A percentile compares a stretch with the other conserved stretches of the same genome.
Conservation (phyloP, 306 rosid genomes). For the Herpetospermum pedunculosum region DNA sequence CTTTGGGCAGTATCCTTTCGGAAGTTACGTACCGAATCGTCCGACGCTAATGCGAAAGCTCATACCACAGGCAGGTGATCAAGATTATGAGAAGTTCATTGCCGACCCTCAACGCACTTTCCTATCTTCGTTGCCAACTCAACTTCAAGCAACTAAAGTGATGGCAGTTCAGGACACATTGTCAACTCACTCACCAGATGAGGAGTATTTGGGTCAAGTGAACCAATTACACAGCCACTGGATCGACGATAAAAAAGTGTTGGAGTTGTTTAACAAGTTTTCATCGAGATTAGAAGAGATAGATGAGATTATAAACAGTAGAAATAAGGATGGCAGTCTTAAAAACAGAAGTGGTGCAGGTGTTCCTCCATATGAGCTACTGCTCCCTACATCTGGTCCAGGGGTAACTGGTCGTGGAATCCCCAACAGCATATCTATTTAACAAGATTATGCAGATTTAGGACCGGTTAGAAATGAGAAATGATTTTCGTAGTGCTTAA, state of each 20-base stretch:
- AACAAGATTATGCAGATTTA: slow-evolving; percentile 13
- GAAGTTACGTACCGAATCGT: slow-evolving; percentile 90
- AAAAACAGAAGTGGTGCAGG: slow-evolving; percentile 86
- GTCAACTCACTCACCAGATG: slow-evolving; percentile 57
- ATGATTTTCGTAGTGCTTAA: too few relatives aligned
- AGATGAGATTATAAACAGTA: slow-evolving; percentile 49
- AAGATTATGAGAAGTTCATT: slow-evolving; percentile 52
- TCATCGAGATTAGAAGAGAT: slow-evolving; percentile 47
- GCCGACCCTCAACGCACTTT: slow-evolving; percentile 56
- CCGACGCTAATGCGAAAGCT: slow-evolving; percentile 79
- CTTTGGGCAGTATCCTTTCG: slow-evolving; percentile 95
- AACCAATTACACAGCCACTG: slow-evolving; percentile 47
- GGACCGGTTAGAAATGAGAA: too few relatives aligned
- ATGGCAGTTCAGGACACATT: slow-evolving; percentile 92
- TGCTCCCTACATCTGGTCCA: slow-evolving; percentile 71
- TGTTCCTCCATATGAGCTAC: slow-evolving; percentile 73
- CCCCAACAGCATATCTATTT: slow-evolving; percentile 82
- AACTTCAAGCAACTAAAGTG: slow-evolving; percentile 94
- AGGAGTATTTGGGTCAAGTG: slow-evolving; percentile 87
- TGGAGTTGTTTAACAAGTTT: slow-evolving; percentile 36
- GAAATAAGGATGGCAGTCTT: slow-evolving; percentile 47
- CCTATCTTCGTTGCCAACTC: slow-evolving; percentile 78
- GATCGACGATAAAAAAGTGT: slow-evolving; percentile 48
- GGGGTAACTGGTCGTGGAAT: slow-evolving; percentile 93
- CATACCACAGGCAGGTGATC: slow-evolving; percentile 58